These are phyloP conservation scores for Phialophora expanda DNA, from an alignment of 2,329 filamentous ascomycete genomes.

Conservation along the genomic window DNA sequence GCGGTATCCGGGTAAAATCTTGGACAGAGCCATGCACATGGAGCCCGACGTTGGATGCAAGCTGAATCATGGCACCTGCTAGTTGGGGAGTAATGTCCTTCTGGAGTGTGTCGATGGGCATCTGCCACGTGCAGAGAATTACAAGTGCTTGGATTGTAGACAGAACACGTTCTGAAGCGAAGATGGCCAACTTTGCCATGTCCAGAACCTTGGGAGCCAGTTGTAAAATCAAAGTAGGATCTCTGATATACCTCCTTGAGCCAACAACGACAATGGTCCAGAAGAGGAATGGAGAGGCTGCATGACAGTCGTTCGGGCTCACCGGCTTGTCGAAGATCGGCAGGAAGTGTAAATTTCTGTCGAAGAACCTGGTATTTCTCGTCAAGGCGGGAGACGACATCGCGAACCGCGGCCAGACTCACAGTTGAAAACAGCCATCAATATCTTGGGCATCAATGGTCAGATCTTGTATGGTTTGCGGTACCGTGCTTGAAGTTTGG, in stretches of 20 bases:
- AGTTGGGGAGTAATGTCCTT: conserved; percentile 28
- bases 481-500: neutral
- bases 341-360: conserved; percentile 65
- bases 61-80: conserved; percentile 26
- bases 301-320: conserved; percentile 62
- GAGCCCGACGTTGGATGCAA: conserved; percentile 28
- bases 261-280: conserved; percentile 69
- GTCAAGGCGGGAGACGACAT: neutral
- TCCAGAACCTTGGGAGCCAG: conserved; percentile 41
- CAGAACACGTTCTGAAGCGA: conserved; percentile 21
- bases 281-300: conserved; percentile 65
- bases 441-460: conserved; percentile 24
- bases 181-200: conserved; percentile 22
- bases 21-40: conserved; percentile 30
- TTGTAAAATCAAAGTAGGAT: conserved; percentile 60
- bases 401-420: conserved; percentile 3
- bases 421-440: conserved; percentile 45
- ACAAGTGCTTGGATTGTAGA: conserved; percentile 28
- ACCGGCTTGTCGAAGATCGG: conserved; percentile 63
- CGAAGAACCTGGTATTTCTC: conserved; percentile 55
- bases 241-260: conserved; percentile 62
- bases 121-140: conserved; percentile 30
- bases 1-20: conserved; percentile 25
- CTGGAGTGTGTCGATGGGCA: conserved; percentile 26
- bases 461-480: conserved; percentile 22